Conservation (phyloP, 2,329 filamentous ascomycete genomes). For the Taxawa tesnikishii region DNA sequence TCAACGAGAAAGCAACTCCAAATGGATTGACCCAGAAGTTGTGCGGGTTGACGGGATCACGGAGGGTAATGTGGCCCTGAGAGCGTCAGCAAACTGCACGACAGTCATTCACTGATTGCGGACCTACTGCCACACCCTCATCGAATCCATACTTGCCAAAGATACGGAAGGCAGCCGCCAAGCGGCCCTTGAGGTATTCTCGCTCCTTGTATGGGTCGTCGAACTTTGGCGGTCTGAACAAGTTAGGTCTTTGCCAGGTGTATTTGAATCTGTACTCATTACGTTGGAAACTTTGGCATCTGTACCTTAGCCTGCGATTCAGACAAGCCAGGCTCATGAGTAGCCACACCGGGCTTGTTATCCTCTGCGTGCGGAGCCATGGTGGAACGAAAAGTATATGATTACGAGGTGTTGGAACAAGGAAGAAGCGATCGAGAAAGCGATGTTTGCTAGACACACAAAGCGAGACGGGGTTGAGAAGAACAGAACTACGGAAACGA, state of each 20-base stretch:
- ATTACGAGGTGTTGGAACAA: too few relatives aligned
- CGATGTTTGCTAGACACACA: too few relatives aligned
- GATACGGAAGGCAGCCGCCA: conserved; percentile 32
- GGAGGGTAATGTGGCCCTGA: conserved; percentile 28
- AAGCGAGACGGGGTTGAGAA: too few relatives aligned
- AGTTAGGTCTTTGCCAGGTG: neutral
- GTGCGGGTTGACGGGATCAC: conserved; percentile 26
- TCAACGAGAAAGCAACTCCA: conserved; percentile 27
- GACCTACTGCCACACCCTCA: conserved; percentile 21
- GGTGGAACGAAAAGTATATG: neutral
- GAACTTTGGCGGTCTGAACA: conserved; percentile 14
- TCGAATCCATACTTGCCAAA: conserved; percentile 27
- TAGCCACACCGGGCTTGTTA: conserved; percentile 4
- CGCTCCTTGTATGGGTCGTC: conserved; percentile 26
- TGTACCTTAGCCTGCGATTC: conserved; percentile 6
- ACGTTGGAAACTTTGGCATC: conserved; percentile 7
- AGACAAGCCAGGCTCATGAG: conserved; percentile 8
- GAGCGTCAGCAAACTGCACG: neutral
- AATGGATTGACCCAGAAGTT: conserved; percentile 31
- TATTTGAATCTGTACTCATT: neutral
- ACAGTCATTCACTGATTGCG: neutral
- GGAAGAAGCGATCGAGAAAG: too few relatives aligned
- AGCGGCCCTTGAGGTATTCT: conserved; percentile 29
- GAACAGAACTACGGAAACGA: too few relatives aligned
- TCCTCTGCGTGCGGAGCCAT: conserved; percentile 10